phyloP scores from a whole-genome alignment of 441 rosid genomes.

The Adansonia gregorii region DNA sequence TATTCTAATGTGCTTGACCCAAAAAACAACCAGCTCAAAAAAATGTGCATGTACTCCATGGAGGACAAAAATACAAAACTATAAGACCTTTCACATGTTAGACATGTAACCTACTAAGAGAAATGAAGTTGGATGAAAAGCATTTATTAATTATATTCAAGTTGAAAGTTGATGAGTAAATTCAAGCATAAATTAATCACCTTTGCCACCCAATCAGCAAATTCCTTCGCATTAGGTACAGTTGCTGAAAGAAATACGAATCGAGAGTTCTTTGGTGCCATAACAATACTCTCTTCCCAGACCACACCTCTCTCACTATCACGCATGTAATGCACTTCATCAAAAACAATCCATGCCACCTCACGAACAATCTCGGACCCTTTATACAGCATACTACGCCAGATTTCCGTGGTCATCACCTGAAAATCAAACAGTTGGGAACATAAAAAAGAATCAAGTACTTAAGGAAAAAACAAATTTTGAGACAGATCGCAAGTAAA shows the following conservation, averaged over 20 bases:
- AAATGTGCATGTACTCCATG: background rate
- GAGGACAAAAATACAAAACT: conserved; percentile 7
- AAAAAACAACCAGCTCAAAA: background rate
- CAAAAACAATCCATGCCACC: conserved; percentile 97
- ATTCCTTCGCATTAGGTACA: conserved; percentile 97
- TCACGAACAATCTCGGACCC: conserved; percentile 93
- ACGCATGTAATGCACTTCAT: conserved; percentile 99
- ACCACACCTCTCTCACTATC: conserved; percentile 98
- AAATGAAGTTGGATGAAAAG: conserved; percentile 2
- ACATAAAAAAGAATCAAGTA: background rate
- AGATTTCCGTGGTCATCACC: conserved; percentile 99
- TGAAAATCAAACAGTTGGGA: conserved; percentile 39
- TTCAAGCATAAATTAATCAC: conserved; percentile 39
- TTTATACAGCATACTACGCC: conserved; percentile 97
- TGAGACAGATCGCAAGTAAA: background rate
- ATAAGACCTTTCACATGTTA: background rate
- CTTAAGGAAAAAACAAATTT: conserved; percentile 17
- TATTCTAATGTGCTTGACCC: background rate
- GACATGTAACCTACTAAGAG: background rate
- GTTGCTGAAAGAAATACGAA: conserved; percentile 98
- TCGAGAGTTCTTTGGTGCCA: conserved; percentile 94
- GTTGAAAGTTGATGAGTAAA: conserved; percentile 3
- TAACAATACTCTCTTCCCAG: conserved; percentile 99
- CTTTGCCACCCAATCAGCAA: conserved; percentile 99
- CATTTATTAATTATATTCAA: conserved; percentile 14